A percentile compares a stretch with the other conserved stretches of the same genome.
These are phyloP conservation scores for Pseudodiploospora longispora DNA, from an alignment of 2,329 filamentous ascomycete species.

Conservation along the genomic window DNA sequence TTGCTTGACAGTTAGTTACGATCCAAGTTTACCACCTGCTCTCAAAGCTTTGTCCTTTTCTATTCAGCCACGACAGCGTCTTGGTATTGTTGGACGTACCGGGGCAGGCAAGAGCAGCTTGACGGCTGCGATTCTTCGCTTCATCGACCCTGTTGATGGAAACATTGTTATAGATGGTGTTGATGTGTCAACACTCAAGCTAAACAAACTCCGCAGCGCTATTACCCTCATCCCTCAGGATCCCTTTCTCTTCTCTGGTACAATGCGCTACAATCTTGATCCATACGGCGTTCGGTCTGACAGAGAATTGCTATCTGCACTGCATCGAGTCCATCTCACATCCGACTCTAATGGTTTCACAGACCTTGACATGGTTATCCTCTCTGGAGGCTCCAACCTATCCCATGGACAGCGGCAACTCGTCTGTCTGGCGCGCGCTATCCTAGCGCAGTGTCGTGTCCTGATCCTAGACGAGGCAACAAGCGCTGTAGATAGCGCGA, in stretches of 20 bases:
- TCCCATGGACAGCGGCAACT: slow-evolving; percentile 9
- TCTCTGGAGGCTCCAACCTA: background rate
- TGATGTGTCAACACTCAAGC: background rate
- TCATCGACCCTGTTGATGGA: slow-evolving; percentile 1
- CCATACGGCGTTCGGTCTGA: background rate
- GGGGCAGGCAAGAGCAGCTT: slow-evolving; percentile 8
- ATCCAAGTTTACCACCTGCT: background rate
- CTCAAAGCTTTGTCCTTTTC: slow-evolving; percentile 1
- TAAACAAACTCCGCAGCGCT: background rate
- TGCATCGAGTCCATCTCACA: slow-evolving; percentile 2
- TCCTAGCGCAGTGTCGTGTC: slow-evolving; percentile 1
- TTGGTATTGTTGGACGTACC: slow-evolving; percentile 8
- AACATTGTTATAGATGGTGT: slow-evolving; percentile 2
- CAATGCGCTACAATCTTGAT: slow-evolving; percentile 6
- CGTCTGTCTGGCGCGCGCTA: slow-evolving; percentile 5
- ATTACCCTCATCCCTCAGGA: slow-evolving; percentile 7
- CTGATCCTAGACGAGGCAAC: slow-evolving; percentile 9
- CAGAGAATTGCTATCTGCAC: background rate
- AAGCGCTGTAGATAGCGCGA: slow-evolving; percentile 4
- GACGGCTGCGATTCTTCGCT: slow-evolving; percentile 3
- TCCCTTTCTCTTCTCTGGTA: slow-evolving; percentile 5
- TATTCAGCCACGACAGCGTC: background rate
- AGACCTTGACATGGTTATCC: background rate
- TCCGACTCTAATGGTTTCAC: background rate
- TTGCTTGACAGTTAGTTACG: background rate